Evolutionary conservation across 2,329 filamentous ascomycete species (phyloP), one percentile per base, ranked within the genome.

Genomic region (Claviceps monticola): DNA sequence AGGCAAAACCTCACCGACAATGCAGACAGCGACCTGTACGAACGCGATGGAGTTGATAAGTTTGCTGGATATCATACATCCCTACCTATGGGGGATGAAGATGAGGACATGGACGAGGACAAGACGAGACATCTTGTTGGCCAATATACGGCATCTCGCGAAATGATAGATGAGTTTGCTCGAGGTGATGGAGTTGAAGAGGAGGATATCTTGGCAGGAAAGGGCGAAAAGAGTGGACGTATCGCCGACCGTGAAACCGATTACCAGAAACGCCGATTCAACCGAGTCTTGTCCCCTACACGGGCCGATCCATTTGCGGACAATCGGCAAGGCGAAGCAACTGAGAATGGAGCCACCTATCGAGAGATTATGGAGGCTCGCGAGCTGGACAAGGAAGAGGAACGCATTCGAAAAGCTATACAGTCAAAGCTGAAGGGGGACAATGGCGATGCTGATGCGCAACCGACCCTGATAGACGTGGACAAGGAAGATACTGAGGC

Each of bases 181-280:
- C 82, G 80, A 51, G 90, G 90, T 51, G 76, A 78, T 56, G 90
- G 87, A 44, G 88, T 91, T 26, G 91, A 95, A 65, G 91, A 96
- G 69, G 88, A 91, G 54, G 94, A 98, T 62, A 84, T 91, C 6
- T 74, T 98, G 56, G 77, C 89, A 49, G 86, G 85, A 45, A 81
- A 84, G 59, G 78, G 80, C 59, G 93, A 97, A 73, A 87, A 91
- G 70, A 87, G 88, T 66, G 89, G 86, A 53, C 84, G 91, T 61
- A 97, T 98, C 63, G 76, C 84, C 55, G 91, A 94, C 64, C 85
- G 93, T 62, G 91, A 97, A 73, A 94, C 89, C 56, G 91, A 97
- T 64, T 98, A 98, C 66, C 94, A 98, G 71, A 95, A 95, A 71
- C 87, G 90, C 58, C 83, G 90, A 54, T 94, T 95, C 67, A 84